Conservation (phyloP, 345 rosid genomes). For the Populus ilicifolia region DNA sequence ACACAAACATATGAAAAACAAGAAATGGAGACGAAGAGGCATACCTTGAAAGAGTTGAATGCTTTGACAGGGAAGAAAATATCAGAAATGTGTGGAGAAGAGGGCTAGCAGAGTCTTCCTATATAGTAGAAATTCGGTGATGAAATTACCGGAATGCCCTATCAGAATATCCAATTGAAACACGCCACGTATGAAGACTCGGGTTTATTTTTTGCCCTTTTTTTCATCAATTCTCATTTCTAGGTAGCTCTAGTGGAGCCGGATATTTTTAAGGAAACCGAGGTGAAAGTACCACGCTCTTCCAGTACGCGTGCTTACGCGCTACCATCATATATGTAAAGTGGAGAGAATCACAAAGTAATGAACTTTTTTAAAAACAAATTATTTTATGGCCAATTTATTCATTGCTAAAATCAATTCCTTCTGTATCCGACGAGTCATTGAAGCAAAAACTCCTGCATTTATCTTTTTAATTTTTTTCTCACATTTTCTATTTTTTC, state of each 20-base stretch:
- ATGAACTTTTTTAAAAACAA: too few relatives aligned
- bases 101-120: rapidly evolving
- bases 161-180: too few relatives aligned
- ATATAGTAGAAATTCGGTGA: background rate
- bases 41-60: background rate
- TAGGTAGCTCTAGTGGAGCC: background rate
- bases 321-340: background rate
- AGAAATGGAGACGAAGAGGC: background rate
- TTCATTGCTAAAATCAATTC: too few relatives aligned
- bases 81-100: background rate
- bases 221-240: background rate
- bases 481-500: background rate
- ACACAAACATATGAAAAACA: background rate
- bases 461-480: too few relatives aligned
- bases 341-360: too few relatives aligned
- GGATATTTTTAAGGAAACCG: background rate
- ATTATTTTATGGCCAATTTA: too few relatives aligned
- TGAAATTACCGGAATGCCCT: background rate
- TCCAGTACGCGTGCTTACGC: background rate
- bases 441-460: too few relatives aligned
- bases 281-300: background rate
- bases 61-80: background rate
- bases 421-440: too few relatives aligned
- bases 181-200: background rate
- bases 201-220: background rate